These are phyloP conservation scores for Penicillium expansum DNA, from an alignment of 2,329 filamentous ascomycete species.

Conservation along the genomic window DNA sequence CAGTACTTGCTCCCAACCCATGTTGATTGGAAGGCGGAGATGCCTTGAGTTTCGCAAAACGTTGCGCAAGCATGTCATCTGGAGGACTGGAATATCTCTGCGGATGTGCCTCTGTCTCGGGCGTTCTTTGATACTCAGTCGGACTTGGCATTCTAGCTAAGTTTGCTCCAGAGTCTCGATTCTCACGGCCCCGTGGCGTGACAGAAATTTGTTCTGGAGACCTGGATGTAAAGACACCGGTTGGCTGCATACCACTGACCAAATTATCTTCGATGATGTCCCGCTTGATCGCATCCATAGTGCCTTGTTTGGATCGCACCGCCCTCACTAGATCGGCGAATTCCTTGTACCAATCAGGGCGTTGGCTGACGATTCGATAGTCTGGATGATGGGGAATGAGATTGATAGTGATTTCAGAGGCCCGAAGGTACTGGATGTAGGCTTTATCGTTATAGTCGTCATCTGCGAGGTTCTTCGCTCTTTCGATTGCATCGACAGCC, in stretches of 20 bases:
- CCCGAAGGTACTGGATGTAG: slow-evolving; percentile 78
- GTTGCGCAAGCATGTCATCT: slow-evolving; percentile 40
- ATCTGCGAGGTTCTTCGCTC: slow-evolving; percentile 33
- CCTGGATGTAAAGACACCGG: slow-evolving; percentile 10
- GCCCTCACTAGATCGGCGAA: slow-evolving; percentile 52
- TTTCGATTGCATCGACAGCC: slow-evolving; percentile 38
- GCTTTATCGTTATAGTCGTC: slow-evolving; percentile 62
- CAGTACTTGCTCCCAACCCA: neutral
- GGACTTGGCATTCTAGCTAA: slow-evolving; percentile 42
- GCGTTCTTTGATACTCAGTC: slow-evolving; percentile 35
- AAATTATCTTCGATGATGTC: slow-evolving; percentile 41
- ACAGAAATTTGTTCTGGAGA: slow-evolving; percentile 13
- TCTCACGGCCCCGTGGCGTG: slow-evolving; percentile 26
- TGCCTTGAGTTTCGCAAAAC: slow-evolving; percentile 42
- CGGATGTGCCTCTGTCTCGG: slow-evolving; percentile 22
- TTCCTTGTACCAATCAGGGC: slow-evolving; percentile 48
- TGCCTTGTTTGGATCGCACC: slow-evolving; percentile 42
- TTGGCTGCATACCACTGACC: slow-evolving; percentile 29
- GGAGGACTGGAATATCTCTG: slow-evolving; percentile 28
- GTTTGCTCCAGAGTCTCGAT: slow-evolving; percentile 16
- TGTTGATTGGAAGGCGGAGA: slow-evolving; percentile 14
- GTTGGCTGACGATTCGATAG: slow-evolving; percentile 61
- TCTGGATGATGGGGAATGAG: slow-evolving; percentile 74
- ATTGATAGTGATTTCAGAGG: slow-evolving; percentile 74
- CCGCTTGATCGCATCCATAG: slow-evolving; percentile 43